Conservation (phyloP, 2,329 filamentous ascomycete species). For the Fonsecaea multimorphosa region DNA sequence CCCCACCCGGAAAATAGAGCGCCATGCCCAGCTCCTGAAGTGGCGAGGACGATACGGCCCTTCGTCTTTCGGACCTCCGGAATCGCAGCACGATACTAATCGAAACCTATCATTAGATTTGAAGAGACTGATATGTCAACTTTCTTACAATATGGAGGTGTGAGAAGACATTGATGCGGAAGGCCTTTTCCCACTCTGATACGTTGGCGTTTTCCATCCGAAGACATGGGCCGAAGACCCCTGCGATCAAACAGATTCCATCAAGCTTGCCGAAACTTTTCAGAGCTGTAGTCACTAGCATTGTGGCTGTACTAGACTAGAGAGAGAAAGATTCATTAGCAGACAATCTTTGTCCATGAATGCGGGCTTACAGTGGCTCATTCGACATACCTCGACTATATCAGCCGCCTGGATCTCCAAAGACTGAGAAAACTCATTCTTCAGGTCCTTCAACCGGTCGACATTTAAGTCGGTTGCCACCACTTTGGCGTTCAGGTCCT, state of each 20-base stretch:
- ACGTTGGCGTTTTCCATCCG: not conserved
- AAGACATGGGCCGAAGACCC: slow-evolving; percentile 5
- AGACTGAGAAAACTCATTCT: no score
- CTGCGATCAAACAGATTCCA: slow-evolving; percentile 3
- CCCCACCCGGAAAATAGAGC: slow-evolving; percentile 73
- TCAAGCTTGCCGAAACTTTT: not conserved
- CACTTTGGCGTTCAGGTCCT: slow-evolving; percentile 40
- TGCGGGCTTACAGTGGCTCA: no score
- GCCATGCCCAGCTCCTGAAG: slow-evolving; percentile 73
- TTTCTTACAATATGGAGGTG: slow-evolving; percentile 4
- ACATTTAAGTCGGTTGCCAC: slow-evolving; percentile 9
- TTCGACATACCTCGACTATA: no score
- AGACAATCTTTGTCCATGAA: no score
- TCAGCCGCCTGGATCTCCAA: no score
- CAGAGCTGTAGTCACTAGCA: not conserved
- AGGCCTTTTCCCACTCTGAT: not conserved
- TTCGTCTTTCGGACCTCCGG: slow-evolving; percentile 69
- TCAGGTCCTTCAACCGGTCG: no score
- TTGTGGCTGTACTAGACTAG: not conserved
- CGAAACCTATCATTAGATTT: no score
- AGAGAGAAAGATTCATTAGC: no score
- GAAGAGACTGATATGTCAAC: no score
- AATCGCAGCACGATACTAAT: no score
- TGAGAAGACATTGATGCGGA: slow-evolving; percentile 6
- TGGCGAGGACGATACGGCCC: slow-evolving; percentile 77